Conservation (phyloP, 2,329 filamentous ascomycete genomes). For the Pleomassaria siparia region DNA sequence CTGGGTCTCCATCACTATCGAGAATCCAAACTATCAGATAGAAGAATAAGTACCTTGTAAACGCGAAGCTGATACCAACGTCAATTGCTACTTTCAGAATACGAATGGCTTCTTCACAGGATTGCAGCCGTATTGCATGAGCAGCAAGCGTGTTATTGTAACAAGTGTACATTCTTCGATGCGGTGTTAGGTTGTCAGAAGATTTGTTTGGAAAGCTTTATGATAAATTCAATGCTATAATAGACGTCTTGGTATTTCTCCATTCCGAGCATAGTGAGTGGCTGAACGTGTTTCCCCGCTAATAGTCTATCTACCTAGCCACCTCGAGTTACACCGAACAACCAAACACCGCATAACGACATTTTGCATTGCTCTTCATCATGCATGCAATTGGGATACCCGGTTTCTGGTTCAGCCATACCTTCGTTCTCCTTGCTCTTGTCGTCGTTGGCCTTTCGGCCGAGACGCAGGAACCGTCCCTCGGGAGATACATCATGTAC, state of each 20-base stretch:
- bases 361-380: too few species aligned
- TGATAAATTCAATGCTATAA: neutral
- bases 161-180: conserved; percentile 5
- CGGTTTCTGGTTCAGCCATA: neutral
- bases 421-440: neutral
- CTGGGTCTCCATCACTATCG: conserved; percentile 2
- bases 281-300: too few species aligned
- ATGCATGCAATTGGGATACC: too few species aligned
- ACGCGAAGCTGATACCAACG: conserved; percentile 4
- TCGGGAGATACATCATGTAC: conserved; percentile 16
- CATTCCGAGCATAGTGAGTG: too few species aligned
- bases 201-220: too few species aligned
- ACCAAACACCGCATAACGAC: neutral
- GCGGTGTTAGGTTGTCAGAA: conserved; percentile 3
- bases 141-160: conserved; percentile 1
- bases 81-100: conserved; percentile 1
- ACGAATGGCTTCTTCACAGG: neutral
- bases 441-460: neutral
- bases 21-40: conserved; percentile 1
- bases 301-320: too few species aligned
- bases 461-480: neutral
- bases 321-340: too few species aligned
- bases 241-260: too few species aligned
- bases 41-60: conserved; percentile 2
- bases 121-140: conserved; percentile 1